phyloP scores from a whole-genome alignment of 2,329 filamentous ascomycete species.

The Talaromyces sp. region DNA sequence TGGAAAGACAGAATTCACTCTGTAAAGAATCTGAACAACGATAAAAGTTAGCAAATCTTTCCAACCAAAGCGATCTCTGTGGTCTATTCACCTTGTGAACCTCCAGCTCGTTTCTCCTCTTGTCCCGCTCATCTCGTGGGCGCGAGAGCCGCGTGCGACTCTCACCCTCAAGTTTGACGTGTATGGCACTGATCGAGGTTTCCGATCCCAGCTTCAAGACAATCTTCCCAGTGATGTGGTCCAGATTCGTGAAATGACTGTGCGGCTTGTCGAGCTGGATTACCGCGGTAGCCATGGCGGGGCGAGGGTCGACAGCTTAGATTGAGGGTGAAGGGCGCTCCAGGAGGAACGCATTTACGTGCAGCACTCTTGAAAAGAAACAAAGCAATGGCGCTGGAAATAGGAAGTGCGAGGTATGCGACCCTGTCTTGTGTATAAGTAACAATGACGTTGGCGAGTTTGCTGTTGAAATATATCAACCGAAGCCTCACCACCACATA shows the following conservation, averaged over 20 bases:
- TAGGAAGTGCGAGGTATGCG: background rate
- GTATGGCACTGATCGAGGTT: conserved; percentile 41
- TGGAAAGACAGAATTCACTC: conserved; percentile 44
- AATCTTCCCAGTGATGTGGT: conserved; percentile 43
- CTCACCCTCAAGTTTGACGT: conserved; percentile 48
- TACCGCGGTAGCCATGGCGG: conserved; percentile 37
- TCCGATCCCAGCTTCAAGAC: conserved; percentile 39
- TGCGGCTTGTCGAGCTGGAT: conserved; percentile 41
- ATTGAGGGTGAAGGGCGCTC: conserved; percentile 13
- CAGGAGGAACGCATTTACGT: conserved; percentile 11
- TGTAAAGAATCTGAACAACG: conserved; percentile 42
- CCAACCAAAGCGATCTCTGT: background rate
- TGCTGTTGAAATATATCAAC: background rate
- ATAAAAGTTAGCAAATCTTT: background rate
- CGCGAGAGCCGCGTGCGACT: conserved; percentile 42
- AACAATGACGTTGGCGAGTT: conserved; percentile 19
- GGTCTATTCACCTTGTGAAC: conserved; percentile 42
- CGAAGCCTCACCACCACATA: too few species aligned
- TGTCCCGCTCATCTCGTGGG: conserved; percentile 38
- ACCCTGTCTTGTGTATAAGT: background rate
- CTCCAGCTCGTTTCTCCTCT: conserved; percentile 45
- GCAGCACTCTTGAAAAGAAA: background rate
- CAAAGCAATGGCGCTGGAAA: background rate
- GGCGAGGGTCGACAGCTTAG: conserved; percentile 8
- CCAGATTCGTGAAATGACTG: conserved; percentile 46